phyloP scores from a whole-genome alignment of 1,284 basidiomycete genomes.

The Butyriboletus appendiculatus region DNA sequence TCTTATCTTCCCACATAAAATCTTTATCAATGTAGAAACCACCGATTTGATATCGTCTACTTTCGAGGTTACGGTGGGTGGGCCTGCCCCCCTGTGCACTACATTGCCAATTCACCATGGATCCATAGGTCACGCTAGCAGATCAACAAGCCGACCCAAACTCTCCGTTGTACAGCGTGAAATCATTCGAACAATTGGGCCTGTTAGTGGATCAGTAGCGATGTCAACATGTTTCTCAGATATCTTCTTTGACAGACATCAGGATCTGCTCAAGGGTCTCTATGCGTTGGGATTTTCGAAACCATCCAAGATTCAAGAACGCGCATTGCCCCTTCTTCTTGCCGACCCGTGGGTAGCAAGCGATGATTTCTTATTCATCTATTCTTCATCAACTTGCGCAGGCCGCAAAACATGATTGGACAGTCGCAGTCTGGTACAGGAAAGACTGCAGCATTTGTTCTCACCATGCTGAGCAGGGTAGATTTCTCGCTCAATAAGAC shows the following conservation, averaged over 20 bases:
- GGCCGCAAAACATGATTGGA: constrained; percentile 97
- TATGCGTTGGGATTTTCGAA: constrained; percentile 97
- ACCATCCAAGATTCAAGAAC: constrained; percentile 99
- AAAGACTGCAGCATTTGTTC: constrained; percentile 97
- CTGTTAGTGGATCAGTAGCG: constrained; percentile 58
- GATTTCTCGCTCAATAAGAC: constrained; percentile 84
- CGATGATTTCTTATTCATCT: background rate
- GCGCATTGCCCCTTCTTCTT: constrained; percentile 90
- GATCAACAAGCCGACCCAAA: constrained; percentile 97
- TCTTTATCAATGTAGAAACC: constrained; percentile 16
- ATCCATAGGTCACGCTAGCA: constrained; percentile 86
- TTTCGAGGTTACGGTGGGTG: constrained; percentile 72
- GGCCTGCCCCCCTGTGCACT: background rate
- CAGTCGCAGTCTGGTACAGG: constrained; percentile 99
- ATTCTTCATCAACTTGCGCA: constrained; percentile 36
- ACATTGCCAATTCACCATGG: constrained; percentile 11
- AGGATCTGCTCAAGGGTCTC: constrained; percentile 93
- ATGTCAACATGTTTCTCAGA: constrained; percentile 12
- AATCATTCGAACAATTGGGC: constrained; percentile 94
- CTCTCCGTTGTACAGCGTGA: constrained; percentile 92
- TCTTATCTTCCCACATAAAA: background rate
- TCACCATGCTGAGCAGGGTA: constrained; percentile 96
- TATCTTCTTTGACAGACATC: constrained; percentile 54
- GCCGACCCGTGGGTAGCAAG: constrained; percentile 74
- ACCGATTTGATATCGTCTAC: constrained; percentile 68